Base-by-base conservation (phyloP, 2,329 filamentous ascomycete species). In the Ascochyta lentis region DNA sequence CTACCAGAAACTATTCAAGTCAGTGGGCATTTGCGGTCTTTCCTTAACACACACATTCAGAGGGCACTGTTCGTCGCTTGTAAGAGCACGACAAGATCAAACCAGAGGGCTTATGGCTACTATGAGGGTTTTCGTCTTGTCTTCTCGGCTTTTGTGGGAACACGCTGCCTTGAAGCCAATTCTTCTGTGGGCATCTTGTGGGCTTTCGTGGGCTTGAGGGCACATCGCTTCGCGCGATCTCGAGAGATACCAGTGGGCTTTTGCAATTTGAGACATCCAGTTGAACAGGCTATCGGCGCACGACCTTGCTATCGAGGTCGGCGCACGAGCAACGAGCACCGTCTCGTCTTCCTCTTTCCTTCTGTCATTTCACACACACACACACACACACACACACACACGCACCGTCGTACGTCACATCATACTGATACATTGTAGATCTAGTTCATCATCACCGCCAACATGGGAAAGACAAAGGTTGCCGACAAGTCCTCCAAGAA, bases 91-190 rank as follows among this genome's bases (percentile, higher is more conserved):
- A 66, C 68, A 69, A 70, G 67, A 73, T 73, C 59, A 68, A 57
- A 72, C 64, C 68, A 74, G 71, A 72, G 69, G 69, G 72, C 73
- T 71, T 72, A 71, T 68, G 64, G 70, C 69, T 72, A 72, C 69
- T 75, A 67, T 67, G 74, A 75, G 73, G 74, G 70, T 72, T 72
- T 72, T 67, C 64, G 64, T 74, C 63, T 76, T 74, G 74, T 72
- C 67, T 76, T 77, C 77, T 78, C 73, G 79, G 79, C 78, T 59
- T 72, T 79, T 82, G 80, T 81, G 80, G 80, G 79, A 81, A 82
- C 80, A 80, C 80, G 60, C 56, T 63, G 79, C 80, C 80, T 78
- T 74, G 77, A 76, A 70, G 63, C 61, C 64, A 67, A 66, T 74
- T 73, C 71, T 70, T 74, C 73, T 77, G 78, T 79, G 78, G 77